Conservation (phyloP, 352 stramenopile genomes). For the Thalassiosira delicatula region DNA sequence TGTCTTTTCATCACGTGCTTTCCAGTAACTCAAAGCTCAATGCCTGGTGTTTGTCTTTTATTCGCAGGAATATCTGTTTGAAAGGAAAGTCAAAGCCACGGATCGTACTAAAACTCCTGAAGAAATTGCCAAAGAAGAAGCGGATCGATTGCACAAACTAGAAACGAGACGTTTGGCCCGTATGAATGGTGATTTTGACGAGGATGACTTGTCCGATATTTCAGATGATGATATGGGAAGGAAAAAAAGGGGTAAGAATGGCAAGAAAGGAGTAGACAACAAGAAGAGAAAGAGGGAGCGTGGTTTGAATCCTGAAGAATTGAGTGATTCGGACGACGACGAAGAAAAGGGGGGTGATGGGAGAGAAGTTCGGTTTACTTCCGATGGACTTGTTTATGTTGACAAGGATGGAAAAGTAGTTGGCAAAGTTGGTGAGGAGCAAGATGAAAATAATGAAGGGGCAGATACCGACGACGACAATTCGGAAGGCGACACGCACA, state of each 20-base stretch:
- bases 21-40: too few relatives aligned
- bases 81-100: conserved; percentile 90
- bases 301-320: conserved; percentile 77
- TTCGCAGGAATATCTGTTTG: conserved; percentile 84
- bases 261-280: conserved; percentile 21
- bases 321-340: conserved; percentile 85
- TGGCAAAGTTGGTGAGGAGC: conserved; percentile 71
- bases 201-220: conserved; percentile 90
- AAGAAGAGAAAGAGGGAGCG: conserved; percentile 35
- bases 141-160: conserved; percentile 90
- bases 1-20: too few relatives aligned
- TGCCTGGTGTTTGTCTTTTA: too few relatives aligned
- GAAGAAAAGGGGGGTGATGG: conserved; percentile 79
- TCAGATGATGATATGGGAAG: conserved; percentile 81
- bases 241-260: too few relatives aligned
- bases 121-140: conserved; percentile 92
- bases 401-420: conserved; percentile 77
- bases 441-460: conserved; percentile 77
- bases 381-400: conserved; percentile 80
- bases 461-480: conserved; percentile 70
- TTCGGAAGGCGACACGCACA: too few relatives aligned
- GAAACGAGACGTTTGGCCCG: conserved; percentile 91
- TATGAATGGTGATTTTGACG: conserved; percentile 91
- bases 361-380: conserved; percentile 76
- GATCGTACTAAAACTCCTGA: conserved; percentile 94